phyloP scores from a whole-genome alignment of 2,329 filamentous ascomycete species.

The Alternaria brassicae region DNA sequence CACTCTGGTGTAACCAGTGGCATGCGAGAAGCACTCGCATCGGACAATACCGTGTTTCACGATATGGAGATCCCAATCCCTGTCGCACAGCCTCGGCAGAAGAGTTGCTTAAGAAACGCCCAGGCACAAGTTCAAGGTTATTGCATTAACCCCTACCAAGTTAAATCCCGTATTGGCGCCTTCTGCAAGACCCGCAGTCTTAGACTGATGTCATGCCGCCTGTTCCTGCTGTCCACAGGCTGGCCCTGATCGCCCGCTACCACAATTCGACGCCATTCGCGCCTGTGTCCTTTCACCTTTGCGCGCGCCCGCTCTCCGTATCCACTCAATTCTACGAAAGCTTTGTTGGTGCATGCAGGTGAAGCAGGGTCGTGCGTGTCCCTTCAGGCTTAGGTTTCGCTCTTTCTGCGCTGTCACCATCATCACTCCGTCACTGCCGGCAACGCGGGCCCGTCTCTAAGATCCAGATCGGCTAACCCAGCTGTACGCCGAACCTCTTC shows the following conservation, averaged over 20 bases:
- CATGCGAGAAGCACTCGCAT: neutral
- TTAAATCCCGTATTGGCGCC: slow-evolving; percentile 4
- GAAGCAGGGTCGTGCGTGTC: slow-evolving; percentile 3
- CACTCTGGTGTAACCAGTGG: neutral
- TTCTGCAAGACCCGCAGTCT: neutral
- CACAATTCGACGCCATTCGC: slow-evolving; percentile 2
- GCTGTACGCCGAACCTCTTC: neutral
- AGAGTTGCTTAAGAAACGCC: slow-evolving; percentile 2
- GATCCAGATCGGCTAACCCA: slow-evolving; percentile 2
- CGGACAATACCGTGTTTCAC: neutral
- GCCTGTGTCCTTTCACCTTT: neutral
- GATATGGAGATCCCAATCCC: slow-evolving; percentile 1
- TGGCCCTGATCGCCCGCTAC: slow-evolving; percentile 3
- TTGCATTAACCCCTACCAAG: neutral
- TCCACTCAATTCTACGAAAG: neutral
- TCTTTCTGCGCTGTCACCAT: slow-evolving; percentile 8
- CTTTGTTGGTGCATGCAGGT: slow-evolving; percentile 10
- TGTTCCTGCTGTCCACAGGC: slow-evolving; percentile 4
- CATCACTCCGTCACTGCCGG: slow-evolving; percentile 3
- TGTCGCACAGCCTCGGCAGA: slow-evolving; percentile 2
- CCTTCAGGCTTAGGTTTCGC: neutral
- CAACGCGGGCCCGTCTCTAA: neutral
- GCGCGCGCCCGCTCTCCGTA: neutral
- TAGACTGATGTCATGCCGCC: slow-evolving; percentile 14
- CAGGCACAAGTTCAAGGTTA: slow-evolving; percentile 1